These are phyloP conservation scores for Rhizomucor miehei DNA, from an alignment of 371 early-diverging fungal genomes.

Conservation along the genomic window DNA sequence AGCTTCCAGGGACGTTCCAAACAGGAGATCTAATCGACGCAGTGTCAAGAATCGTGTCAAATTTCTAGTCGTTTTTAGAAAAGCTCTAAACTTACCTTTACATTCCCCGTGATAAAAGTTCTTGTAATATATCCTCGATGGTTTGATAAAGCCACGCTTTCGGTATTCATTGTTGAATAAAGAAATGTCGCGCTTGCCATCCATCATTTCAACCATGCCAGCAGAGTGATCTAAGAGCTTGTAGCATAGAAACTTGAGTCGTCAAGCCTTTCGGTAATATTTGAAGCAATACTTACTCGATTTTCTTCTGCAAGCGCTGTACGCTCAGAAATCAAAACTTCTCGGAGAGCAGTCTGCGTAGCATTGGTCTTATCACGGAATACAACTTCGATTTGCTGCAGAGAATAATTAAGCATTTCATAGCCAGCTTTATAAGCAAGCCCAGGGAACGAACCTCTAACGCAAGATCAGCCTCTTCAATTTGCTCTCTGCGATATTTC, in stretches of 20 bases:
- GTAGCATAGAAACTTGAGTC: background rate
- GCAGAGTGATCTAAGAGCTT: conserved; percentile 20
- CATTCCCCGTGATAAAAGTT: conserved; percentile 40
- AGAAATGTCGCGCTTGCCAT: conserved; percentile 26
- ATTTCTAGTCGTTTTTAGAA: background rate
- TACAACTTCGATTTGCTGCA: conserved; percentile 47
- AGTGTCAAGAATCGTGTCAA: background rate
- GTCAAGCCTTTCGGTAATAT: background rate
- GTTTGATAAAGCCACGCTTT: conserved; percentile 36
- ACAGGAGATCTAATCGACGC: conserved; percentile 43
- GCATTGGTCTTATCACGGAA: conserved; percentile 40
- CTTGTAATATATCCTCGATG: conserved; percentile 47
- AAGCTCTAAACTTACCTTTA: conserved; percentile 22
- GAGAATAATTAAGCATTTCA: too few species aligned
- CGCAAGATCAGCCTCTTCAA: conserved; percentile 34
- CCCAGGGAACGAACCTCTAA: conserved; percentile 44
- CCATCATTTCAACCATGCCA: conserved; percentile 24
- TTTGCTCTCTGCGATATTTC: conserved; percentile 43
- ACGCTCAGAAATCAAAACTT: conserved; percentile 39
- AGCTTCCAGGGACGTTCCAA: conserved; percentile 52
- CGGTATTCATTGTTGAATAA: conserved; percentile 38
- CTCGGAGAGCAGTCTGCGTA: conserved; percentile 31
- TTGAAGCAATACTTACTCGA: conserved; percentile 19
- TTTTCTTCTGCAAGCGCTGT: conserved; percentile 22
- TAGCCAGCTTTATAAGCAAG: too few species aligned